Conservation (phyloP, 495 filamentous ascomycete genomes). For the Penicillium lagena region DNA sequence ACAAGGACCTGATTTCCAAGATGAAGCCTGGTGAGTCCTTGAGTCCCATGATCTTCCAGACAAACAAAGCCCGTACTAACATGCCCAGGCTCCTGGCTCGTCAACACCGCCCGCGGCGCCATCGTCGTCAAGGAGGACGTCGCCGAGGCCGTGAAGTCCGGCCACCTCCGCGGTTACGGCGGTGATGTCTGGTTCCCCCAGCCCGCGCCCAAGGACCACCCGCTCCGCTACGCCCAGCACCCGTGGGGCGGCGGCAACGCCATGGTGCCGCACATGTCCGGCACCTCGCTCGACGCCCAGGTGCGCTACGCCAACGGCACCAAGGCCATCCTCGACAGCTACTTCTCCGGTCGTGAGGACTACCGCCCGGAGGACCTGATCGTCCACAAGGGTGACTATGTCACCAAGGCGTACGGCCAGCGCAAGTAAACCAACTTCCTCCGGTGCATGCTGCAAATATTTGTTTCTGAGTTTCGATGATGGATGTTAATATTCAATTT, state of each 20-base stretch:
- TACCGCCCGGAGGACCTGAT: slow-evolving; percentile 91
- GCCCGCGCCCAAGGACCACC: slow-evolving; percentile 91
- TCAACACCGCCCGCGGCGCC: slow-evolving; percentile 97
- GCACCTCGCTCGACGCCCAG: slow-evolving; percentile 95
- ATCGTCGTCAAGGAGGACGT: slow-evolving; percentile 99
- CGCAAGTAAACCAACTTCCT: slow-evolving; percentile 46
- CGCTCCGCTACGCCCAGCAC: slow-evolving; percentile 86
- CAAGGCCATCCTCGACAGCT: slow-evolving; percentile 85
- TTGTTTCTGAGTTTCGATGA: too few species aligned
- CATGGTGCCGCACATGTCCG: slow-evolving; percentile 98
- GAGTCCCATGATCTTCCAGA: too few species aligned
- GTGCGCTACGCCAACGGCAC: slow-evolving; percentile 85
- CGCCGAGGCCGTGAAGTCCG: slow-evolving; percentile 83
- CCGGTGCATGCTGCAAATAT: not conserved
- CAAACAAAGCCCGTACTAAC: slow-evolving; percentile 4
- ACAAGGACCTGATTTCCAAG: slow-evolving; percentile 99
- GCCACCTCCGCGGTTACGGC: slow-evolving; percentile 94
- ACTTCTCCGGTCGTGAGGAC: slow-evolving; percentile 79
- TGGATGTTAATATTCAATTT: slow-evolving; percentile 1
- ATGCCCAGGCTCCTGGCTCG: slow-evolving; percentile 71
- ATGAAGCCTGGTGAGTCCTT: slow-evolving; percentile 81
- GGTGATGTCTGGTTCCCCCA: slow-evolving; percentile 94
- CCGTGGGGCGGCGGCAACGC: slow-evolving; percentile 95
- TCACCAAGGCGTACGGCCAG: slow-evolving; percentile 92
- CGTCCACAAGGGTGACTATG: slow-evolving; percentile 86